phyloP scores from a whole-genome alignment of 75 land plant species.

The Adiantum capillusveneris region DNA sequence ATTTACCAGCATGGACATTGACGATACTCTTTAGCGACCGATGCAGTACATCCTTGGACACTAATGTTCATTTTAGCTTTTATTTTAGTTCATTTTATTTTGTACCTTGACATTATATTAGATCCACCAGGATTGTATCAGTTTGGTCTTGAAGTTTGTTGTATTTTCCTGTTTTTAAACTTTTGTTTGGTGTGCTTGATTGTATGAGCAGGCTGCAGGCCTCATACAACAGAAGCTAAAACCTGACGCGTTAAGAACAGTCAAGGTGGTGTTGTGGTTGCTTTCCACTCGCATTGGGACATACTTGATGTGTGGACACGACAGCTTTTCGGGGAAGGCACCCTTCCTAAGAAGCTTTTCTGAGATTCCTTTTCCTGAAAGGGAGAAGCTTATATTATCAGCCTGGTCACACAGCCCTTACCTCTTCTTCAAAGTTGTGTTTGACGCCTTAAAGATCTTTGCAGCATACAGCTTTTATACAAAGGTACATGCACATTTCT shows the following conservation, averaged over 20 bases:
- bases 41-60: no score
- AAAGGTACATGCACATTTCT: no score
- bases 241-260: slow-evolving; percentile 15
- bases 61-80: no score
- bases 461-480: slow-evolving; percentile 34
- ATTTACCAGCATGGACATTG: no score
- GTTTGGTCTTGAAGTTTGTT: no score
- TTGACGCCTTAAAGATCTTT: slow-evolving; percentile 27
- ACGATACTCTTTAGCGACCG: no score
- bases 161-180: no score
- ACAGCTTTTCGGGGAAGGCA: slow-evolving; percentile 24
- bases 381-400: slow-evolving; percentile 40
- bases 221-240: slow-evolving; percentile 26
- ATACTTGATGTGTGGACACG: slow-evolving; percentile 39
- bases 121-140: no score
- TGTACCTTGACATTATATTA: no score
- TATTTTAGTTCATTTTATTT: no score
- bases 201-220: slow-evolving; percentile 44
- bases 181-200: no score
- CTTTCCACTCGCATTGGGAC: slow-evolving; percentile 54
- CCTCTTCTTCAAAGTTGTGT: slow-evolving; percentile 20
- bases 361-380: slow-evolving; percentile 37
- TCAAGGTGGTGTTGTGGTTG: slow-evolving; percentile 27
- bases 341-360: slow-evolving; percentile 44
- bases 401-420: slow-evolving; percentile 25